A percentile compares a stretch with the other conserved stretches of the same genome.
Conservation (phyloP, 495 filamentous ascomycete species). For the Neurospora sp. region DNA sequence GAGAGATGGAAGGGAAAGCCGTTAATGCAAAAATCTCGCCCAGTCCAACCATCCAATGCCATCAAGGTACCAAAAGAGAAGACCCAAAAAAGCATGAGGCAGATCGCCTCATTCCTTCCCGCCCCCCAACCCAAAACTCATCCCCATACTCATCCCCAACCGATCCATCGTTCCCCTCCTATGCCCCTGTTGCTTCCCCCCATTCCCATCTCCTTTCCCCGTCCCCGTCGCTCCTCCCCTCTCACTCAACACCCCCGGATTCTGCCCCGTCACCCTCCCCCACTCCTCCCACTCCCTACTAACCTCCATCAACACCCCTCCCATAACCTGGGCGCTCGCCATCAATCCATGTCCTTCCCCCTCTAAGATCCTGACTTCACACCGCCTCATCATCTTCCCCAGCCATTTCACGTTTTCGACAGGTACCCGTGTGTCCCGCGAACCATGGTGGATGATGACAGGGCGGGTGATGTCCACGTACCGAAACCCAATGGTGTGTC, state of each 20-base stretch:
- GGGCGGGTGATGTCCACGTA: slow-evolving; percentile 90
- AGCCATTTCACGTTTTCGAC: slow-evolving; percentile 94
- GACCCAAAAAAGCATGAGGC: too few species aligned
- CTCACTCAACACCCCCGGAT: background rate
- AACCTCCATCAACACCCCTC: slow-evolving; percentile 84
- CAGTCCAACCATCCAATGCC: background rate
- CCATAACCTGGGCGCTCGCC: slow-evolving; percentile 91
- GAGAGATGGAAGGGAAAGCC: too few species aligned
- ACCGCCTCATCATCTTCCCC: slow-evolving; percentile 82
- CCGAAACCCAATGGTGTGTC: slow-evolving; percentile 86
- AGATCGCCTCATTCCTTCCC: background rate
- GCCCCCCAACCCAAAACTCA: background rate
- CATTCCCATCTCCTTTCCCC: background rate
- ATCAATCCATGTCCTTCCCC: slow-evolving; percentile 94
- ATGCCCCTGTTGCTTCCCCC: background rate
- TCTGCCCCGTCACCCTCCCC: slow-evolving; percentile 37
- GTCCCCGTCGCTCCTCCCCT: background rate
- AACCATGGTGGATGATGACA: slow-evolving; percentile 87
- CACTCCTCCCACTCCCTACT: slow-evolving; percentile 93
- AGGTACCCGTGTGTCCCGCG: slow-evolving; percentile 78
- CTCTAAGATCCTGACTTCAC: slow-evolving; percentile 83
- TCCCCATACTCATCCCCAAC: background rate
- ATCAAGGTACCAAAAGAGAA: too few species aligned
- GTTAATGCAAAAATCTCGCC: background rate
- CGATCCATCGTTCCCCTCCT: background rate